Evolutionary conservation across 176 grass and related monocot species (phyloP), one percentile per base, ranked within the genome.

Genomic region (Calamus simplicifolius): DNA sequence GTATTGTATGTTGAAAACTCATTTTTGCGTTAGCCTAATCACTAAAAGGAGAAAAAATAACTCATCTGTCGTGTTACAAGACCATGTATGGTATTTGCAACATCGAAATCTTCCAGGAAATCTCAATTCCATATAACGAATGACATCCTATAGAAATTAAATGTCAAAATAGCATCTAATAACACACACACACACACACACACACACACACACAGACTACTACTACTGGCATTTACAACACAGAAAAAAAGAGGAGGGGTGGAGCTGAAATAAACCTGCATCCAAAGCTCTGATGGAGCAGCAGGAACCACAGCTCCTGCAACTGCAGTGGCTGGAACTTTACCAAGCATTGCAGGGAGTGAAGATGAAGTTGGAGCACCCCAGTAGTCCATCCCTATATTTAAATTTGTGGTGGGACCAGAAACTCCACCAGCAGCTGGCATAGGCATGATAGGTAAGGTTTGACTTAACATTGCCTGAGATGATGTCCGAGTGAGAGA

Each of bases 331-430:
- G 63, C 43, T 12, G 76, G 66, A 69, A 56, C 73, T 74, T 79
- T 95, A 57, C 70, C 76, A 60, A 66, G 77, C 57, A 81, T 63
- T 74, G 70, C 57, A 26, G 82, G 71, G 5, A 65, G 13, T 53
- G 68, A 50, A 60, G 71, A 57, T 16, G 77, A 74, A 26, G 64
- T 85, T 73, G 81, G 65, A 67, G 79, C 73, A 16, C 56, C 66
- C 92, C 81, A 91, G 52, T 85, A 87, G 49, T 91, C 84, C 87
- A 97, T 97, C 48, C 92, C 90, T 57, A 90, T 90, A 43, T 87
- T 90, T 72, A 95, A 73, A 68, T 87, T 90, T 64, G 90, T 90
- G 43, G 83, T 67, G 30, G 82, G 83, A 64, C 74, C 83, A 63
- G 68, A 65, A 56, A 77, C 80, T 74, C 56, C 65, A 68, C 29